phyloP scores from a whole-genome alignment of 2,329 filamentous ascomycete species.

The Penicillium thymicola region DNA sequence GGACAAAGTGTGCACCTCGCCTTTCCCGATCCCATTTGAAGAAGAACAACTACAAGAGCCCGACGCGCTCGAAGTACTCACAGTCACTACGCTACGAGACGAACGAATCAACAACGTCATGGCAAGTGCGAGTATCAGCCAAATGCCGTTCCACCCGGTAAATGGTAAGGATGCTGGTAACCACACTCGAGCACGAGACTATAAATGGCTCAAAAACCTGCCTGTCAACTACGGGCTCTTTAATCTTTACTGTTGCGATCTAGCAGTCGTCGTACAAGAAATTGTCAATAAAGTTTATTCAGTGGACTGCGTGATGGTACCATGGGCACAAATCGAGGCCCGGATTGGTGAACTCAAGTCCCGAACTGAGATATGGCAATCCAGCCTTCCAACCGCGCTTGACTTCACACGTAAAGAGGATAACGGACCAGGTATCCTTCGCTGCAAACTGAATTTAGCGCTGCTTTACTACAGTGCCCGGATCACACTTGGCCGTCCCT shows the following conservation, averaged over 20 bases:
- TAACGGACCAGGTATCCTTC: slow-evolving; percentile 33
- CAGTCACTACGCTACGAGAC: slow-evolving; percentile 30
- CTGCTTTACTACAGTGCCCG: slow-evolving; percentile 46
- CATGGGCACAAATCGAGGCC: slow-evolving; percentile 42
- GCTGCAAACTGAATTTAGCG: slow-evolving; percentile 41
- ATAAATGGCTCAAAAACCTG: slow-evolving; percentile 36
- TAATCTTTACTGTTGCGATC: slow-evolving; percentile 41
- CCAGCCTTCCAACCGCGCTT: slow-evolving; percentile 35
- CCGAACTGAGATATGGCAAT: slow-evolving; percentile 40
- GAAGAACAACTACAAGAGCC: slow-evolving; percentile 39
- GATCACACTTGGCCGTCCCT: slow-evolving; percentile 45
- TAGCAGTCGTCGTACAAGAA: slow-evolving; percentile 40
- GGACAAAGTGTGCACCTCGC: slow-evolving; percentile 43
- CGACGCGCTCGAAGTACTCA: slow-evolving; percentile 33
- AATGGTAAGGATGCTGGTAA: slow-evolving; percentile 26
- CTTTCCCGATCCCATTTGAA: slow-evolving; percentile 42
- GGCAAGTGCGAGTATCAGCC: slow-evolving; percentile 31
- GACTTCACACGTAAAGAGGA: slow-evolving; percentile 38
- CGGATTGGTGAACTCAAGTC: slow-evolving; percentile 39
- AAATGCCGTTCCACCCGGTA: slow-evolving; percentile 31
- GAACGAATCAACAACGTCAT: slow-evolving; percentile 30
- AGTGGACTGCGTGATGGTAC: slow-evolving; percentile 36
- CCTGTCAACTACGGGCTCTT: slow-evolving; percentile 36
- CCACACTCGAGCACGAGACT: slow-evolving; percentile 25
- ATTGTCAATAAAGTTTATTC: slow-evolving; percentile 45